Evolutionary conservation across 208 protist genomes (phyloP).

Genomic region (Crithidia thermophila): DNA sequence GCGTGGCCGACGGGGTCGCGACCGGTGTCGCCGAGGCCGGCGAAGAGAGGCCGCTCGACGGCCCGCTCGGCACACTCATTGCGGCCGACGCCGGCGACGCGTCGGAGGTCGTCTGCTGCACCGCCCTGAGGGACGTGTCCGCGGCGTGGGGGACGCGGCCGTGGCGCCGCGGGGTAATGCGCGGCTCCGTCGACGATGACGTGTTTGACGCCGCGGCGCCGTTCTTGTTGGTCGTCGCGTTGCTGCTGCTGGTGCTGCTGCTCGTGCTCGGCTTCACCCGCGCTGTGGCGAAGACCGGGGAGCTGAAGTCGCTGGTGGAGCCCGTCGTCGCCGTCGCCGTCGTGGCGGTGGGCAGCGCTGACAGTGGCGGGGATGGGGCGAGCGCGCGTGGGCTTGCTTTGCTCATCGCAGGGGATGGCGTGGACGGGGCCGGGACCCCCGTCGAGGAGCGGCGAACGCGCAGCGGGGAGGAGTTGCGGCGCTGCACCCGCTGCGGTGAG

Average conservation of each 20-base stretch:
- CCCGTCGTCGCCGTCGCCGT: background rate
- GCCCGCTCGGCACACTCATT: background rate
- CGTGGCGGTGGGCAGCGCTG: background rate
- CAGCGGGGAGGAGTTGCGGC: constrained; percentile 11
- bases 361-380: background rate
- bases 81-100: background rate
- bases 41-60: background rate
- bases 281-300: background rate
- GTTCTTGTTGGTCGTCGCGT: background rate
- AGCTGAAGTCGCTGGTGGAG: constrained; percentile 1
- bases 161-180: too few relatives aligned
- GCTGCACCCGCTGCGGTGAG: background rate
- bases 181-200: too few relatives aligned
- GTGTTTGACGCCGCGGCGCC: background rate
- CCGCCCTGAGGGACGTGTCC: background rate
- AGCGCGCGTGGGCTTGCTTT: too few relatives aligned
- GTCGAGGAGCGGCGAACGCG: background rate
- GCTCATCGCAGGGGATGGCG: too few relatives aligned
- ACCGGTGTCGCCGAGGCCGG: background rate
- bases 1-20: constrained; percentile 1
- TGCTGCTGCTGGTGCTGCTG: background rate
- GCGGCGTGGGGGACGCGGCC: too few relatives aligned
- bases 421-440: background rate
- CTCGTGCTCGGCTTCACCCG: background rate
- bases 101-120: background rate